phyloP scores from a whole-genome alignment of 352 stramenopile species.

The Thalassiosira sp. region DNA sequence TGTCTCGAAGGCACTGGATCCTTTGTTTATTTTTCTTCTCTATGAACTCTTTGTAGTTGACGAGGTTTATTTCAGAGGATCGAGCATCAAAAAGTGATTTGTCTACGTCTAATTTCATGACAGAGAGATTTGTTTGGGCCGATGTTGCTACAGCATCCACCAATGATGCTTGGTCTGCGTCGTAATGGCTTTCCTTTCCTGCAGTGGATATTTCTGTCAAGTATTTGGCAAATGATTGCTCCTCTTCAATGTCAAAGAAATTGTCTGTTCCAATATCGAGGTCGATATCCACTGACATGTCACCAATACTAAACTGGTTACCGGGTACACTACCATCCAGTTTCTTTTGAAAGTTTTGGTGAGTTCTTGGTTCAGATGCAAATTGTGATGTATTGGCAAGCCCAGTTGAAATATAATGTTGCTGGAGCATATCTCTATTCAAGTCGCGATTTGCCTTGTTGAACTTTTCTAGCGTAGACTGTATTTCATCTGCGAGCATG shows the following conservation, averaged over 20 bases:
- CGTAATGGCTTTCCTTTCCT: slow-evolving; percentile 2
- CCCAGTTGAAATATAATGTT: slow-evolving; percentile 39
- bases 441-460: slow-evolving; percentile 11
- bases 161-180: slow-evolving; percentile 17
- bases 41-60: slow-evolving; percentile 50
- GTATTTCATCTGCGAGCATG: slow-evolving; percentile 11
- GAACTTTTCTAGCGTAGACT: slow-evolving; percentile 13
- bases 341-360: background rate
- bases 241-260: slow-evolving; percentile 18
- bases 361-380: background rate
- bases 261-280: slow-evolving; percentile 4
- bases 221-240: slow-evolving; percentile 15
- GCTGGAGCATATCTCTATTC: slow-evolving; percentile 10
- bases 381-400: slow-evolving; percentile 3
- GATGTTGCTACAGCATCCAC: slow-evolving; percentile 30
- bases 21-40: slow-evolving; percentile 48
- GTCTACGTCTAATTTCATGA: slow-evolving; percentile 48
- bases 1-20: slow-evolving; percentile 42
- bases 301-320: background rate
- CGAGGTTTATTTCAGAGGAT: slow-evolving; percentile 33
- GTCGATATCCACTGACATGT: background rate
- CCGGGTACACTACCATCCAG: background rate
- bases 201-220: slow-evolving; percentile 15
- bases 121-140: slow-evolving; percentile 33
- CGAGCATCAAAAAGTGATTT: slow-evolving; percentile 27